Evolutionary conservation across 2,329 filamentous ascomycete species (phyloP), one percentile per base, ranked within the genome.

Genomic region (Diaporthe sp.): DNA sequence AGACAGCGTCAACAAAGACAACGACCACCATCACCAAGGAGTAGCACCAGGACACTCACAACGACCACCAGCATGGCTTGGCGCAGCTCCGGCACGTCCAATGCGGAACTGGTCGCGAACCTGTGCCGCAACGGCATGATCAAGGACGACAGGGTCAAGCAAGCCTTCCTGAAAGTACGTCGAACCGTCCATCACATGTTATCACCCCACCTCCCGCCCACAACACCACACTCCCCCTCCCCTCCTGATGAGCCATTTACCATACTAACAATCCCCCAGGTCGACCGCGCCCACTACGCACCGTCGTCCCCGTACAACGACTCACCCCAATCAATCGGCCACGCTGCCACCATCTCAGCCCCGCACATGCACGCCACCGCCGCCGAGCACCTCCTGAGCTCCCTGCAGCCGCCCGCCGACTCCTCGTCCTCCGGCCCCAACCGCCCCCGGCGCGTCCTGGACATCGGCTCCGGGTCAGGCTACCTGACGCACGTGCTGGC

Each of bases 401-500:
- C 83, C 79, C 77, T 91, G 7, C 20, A 83, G 17, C 85, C 88
- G 6, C 80, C 83, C 4, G 75, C 67, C 37, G 25, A 39, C 17
- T 1, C 25, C 1, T 15, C 15, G 17, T 3, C 53, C 1, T 9
- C 15, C 37, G n/a, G 25, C 1, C 47, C 37, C 2, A 0, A 17
- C 82, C 80, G 4, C 0, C 82, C 84, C 2, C 85, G 87, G 2
- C 85, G 93, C 78, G 87, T 95, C 1, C 88, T 96, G 2, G 94
- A 96, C 80, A 89, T 96, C 76, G 94, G 94, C 2, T 93, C 91
- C 63, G 94, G 94, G 0, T 93, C 91, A 2, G 94, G 94, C 0
- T 98, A 98, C 82, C 87, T 99, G 17, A 98, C 95, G 7, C 95
- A 97, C 80, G 92, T 98, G 0, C 85, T 98, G 10, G 96, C 95